A percentile compares a stretch with the other conserved stretches of the same genome.
These are phyloP conservation scores for Cystobasidium slooffiae DNA, from an alignment of 1,284 basidiomycete species.

Conservation along the genomic window DNA sequence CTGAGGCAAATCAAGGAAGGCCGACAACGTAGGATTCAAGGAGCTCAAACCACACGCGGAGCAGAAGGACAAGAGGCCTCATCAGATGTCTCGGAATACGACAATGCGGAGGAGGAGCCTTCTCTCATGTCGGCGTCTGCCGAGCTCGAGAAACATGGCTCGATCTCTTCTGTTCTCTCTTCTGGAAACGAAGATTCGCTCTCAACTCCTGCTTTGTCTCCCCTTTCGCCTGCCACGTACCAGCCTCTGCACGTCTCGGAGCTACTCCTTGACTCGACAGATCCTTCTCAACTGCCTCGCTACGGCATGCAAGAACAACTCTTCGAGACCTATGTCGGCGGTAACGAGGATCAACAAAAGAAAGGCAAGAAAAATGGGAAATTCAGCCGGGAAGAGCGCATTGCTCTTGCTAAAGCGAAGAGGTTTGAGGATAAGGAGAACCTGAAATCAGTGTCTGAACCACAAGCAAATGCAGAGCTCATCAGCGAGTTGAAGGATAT, in stretches of 20 bases:
- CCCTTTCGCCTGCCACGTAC: slow-evolving; percentile 1
- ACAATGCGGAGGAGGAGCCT: slow-evolving; percentile 16
- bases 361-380: background rate
- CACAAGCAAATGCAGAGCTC: slow-evolving; percentile 19
- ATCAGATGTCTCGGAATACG: slow-evolving; percentile 1
- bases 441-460: background rate
- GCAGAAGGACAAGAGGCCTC: background rate
- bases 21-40: background rate
- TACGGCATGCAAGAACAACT: slow-evolving; percentile 37
- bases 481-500: slow-evolving; percentile 35
- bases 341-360: background rate
- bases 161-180: slow-evolving; percentile 28
- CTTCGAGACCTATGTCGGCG: slow-evolving; percentile 18
- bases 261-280: slow-evolving; percentile 12
- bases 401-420: slow-evolving; percentile 17
- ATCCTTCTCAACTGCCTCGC: slow-evolving; percentile 13
- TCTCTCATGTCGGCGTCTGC: slow-evolving; percentile 24
- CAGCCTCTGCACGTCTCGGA: slow-evolving; percentile 9
- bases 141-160: slow-evolving; percentile 18
- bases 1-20: slow-evolving; percentile 17
- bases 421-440: background rate
- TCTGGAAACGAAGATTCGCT: slow-evolving; percentile 27
- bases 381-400: slow-evolving; percentile 26
- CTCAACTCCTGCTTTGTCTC: slow-evolving; percentile 21
- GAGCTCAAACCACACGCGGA: background rate